Evolutionary conservation across 306 rosid genomes (phyloP).

Genomic region (Lupinus albus): DNA sequence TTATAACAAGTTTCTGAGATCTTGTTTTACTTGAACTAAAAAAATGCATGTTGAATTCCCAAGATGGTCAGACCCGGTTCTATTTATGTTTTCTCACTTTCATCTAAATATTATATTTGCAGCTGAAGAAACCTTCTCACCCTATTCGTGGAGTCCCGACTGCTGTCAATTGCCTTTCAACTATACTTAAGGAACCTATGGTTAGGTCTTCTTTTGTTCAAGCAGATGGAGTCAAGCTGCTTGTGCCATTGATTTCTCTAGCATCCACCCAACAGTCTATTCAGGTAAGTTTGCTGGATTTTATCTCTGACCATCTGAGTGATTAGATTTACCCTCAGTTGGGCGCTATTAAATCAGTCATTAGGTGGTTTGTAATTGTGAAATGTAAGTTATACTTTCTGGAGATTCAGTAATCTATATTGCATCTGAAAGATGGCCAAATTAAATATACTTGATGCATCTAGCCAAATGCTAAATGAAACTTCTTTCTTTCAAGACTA

Average conservation of each 20-base stretch:
- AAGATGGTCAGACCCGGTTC: slow-evolving; percentile 21
- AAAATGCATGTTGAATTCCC: slow-evolving; percentile 8
- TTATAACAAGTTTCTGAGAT: slow-evolving; percentile 3
- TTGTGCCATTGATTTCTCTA: slow-evolving; percentile 84
- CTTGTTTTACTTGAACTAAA: slow-evolving; percentile 12
- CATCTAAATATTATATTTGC: slow-evolving; percentile 36
- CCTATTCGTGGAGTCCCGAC: slow-evolving; percentile 78
- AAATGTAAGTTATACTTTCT: slow-evolving; percentile 26
- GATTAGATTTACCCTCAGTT: slow-evolving; percentile 22
- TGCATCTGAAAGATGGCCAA: slow-evolving; percentile 23
- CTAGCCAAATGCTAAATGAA: slow-evolving; percentile 21
- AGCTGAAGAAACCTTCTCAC: slow-evolving; percentile 94
- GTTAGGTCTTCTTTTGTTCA: slow-evolving; percentile 88
- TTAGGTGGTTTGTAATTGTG: slow-evolving; percentile 34
- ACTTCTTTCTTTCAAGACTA: slow-evolving; percentile 15
- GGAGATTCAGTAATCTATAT: slow-evolving; percentile 30
- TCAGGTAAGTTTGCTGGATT: slow-evolving; percentile 62
- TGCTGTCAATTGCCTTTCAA: slow-evolving; percentile 83
- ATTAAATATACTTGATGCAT: slow-evolving; percentile 25
- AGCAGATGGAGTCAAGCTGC: slow-evolving; percentile 90
- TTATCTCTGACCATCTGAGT: slow-evolving; percentile 23
- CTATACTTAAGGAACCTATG: slow-evolving; percentile 84
- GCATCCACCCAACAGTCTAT: slow-evolving; percentile 97
- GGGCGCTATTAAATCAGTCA: slow-evolving; percentile 20
- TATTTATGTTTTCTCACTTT: slow-evolving; percentile 21